phyloP scores from a whole-genome alignment of 805 yeast species.

The Candida gorgasii region DNA sequence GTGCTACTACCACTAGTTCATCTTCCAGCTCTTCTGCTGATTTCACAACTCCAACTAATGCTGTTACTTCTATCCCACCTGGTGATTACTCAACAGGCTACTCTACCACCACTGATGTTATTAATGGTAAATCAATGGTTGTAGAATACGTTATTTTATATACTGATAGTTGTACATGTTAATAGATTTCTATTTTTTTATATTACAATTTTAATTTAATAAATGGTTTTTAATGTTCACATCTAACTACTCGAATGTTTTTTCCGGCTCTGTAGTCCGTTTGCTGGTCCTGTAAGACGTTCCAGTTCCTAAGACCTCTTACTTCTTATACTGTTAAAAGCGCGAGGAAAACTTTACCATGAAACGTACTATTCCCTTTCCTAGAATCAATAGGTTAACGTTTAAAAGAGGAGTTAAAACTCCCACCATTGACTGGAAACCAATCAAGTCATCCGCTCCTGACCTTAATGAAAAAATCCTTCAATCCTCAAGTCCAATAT shows the following conservation, averaged over 20 bases:
- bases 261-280: too few species aligned
- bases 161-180: slow-evolving; percentile 20
- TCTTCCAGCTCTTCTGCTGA: neutral
- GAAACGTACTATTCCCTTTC: slow-evolving; percentile 1
- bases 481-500: slow-evolving; percentile 35
- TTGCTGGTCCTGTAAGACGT: neutral
- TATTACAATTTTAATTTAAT: neutral
- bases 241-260: too few species aligned
- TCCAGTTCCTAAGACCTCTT: too few species aligned
- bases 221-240: slow-evolving; percentile 2
- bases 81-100: slow-evolving; percentile 23
- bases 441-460: slow-evolving; percentile 53
- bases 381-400: slow-evolving; percentile 1
- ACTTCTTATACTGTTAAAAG: too few species aligned
- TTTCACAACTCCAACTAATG: slow-evolving; percentile 8
- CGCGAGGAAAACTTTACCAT: slow-evolving; percentile 3
- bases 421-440: slow-evolving; percentile 82
- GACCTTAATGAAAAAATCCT: slow-evolving; percentile 40
- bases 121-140: slow-evolving; percentile 24
- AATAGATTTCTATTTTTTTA: neutral
- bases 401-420: slow-evolving; percentile 47
- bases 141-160: slow-evolving; percentile 24
- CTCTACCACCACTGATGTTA: slow-evolving; percentile 22
- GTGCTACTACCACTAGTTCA: neutral
- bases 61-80: slow-evolving; percentile 17